Base-by-base conservation (phyloP, 139 green algal species). In the Auxenochlorella pyrenoidosa region DNA sequence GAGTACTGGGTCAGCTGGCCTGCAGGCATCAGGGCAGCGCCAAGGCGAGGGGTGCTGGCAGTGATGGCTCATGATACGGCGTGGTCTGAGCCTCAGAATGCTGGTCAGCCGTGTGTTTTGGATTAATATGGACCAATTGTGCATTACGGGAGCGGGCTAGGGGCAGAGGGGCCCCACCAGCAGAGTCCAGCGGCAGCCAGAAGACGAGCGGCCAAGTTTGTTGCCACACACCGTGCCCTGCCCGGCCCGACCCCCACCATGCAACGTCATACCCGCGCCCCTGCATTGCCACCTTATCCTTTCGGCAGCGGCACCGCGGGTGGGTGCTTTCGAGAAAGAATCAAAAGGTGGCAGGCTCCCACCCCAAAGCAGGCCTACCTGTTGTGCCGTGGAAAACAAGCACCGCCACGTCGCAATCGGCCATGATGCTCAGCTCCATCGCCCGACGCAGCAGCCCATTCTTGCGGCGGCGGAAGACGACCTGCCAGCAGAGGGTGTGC, bases 391-490 rank as follows among this genome's bases (percentile, higher is more conserved):
- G 63, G 77, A 97, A 96, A 16, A 97, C 90, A 24, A 98, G 91
- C 24, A 98, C 80, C 5, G 89, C 94, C 24, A 98, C 94, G 30
- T 97, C 92, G 83, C 94, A 97, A 90, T 96, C 94, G 88, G 93
- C 95, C 30, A 98, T 90, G 26, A 97, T 91, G 70, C 89, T 94
- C 47, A 98, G 90, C 88, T 98, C 95, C 95, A 97, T 97, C 0
- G 95, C 95, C 44, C 95, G 95, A 63, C 94, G 93, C 89, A 97
- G 93, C 12, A 98, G 89, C 4, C 91, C 92, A 71, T 96, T 96
- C 90, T 98, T 98, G 28, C 95, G 92, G 44, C 93, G 92, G 26
- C 87, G 89, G 79, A 92, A 95, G 38, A 92, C 90, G 12, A 89
- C 89, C 90, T 93, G 89, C 1, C 12, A 24, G 41, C 26, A 21